Evolutionary conservation across 805 yeast genomes (phyloP).

Genomic region (Saccharomycopsis babjevae): DNA sequence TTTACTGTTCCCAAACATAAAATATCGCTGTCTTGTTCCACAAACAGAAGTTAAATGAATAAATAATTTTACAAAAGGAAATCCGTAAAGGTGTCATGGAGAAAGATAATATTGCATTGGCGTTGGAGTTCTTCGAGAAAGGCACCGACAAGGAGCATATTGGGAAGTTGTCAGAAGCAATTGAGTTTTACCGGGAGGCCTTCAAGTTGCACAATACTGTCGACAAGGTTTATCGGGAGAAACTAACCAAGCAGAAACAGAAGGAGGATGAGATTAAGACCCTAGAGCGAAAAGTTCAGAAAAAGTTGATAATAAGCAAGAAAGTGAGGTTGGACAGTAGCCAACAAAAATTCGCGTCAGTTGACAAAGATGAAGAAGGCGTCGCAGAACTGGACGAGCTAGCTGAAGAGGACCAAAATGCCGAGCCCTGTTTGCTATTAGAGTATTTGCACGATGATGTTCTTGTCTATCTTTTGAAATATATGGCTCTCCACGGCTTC

Average conservation of each 20-base stretch:
- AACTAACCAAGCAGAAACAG: not conserved
- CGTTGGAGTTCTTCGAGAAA: slow-evolving; percentile 54
- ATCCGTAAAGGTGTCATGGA: not conserved
- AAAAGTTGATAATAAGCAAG: not conserved
- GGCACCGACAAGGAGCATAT: slow-evolving; percentile 63
- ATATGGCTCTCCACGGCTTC: slow-evolving; percentile 32
- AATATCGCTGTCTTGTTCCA: too few species aligned
- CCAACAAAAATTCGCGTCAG: not conserved
- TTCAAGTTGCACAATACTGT: slow-evolving; percentile 48
- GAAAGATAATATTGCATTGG: slow-evolving; percentile 23
- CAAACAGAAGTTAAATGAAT: too few species aligned
- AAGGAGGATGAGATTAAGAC: not conserved
- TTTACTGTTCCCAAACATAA: too few species aligned
- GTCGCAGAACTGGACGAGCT: not conserved
- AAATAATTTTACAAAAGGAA: too few species aligned
- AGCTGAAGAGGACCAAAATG: slow-evolving; percentile 20
- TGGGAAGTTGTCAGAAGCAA: slow-evolving; percentile 79
- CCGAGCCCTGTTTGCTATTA: slow-evolving; percentile 28
- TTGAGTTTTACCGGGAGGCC: slow-evolving; percentile 61
- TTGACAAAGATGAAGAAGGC: not conserved
- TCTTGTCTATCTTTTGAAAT: slow-evolving; percentile 39
- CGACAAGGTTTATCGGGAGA: slow-evolving; percentile 55
- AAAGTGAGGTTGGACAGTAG: not conserved
- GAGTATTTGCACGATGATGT: slow-evolving; percentile 49
- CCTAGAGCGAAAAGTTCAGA: not conserved